Conservation (phyloP, 2,329 filamentous ascomycete species). For the Alternaria conjuncta region DNA sequence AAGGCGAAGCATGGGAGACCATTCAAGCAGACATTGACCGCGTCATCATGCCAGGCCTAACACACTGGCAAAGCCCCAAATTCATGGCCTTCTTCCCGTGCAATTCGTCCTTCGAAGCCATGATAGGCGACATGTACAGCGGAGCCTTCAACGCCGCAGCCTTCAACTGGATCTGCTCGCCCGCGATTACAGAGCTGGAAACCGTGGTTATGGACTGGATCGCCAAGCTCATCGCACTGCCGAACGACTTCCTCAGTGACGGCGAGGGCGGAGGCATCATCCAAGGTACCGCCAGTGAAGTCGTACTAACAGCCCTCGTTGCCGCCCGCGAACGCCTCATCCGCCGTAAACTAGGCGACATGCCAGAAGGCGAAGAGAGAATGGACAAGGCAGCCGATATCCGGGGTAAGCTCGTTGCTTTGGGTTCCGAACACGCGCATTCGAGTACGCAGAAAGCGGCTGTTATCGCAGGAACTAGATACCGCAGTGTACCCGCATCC, state of each 20-base stretch:
- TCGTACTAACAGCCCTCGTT: constrained; percentile 83
- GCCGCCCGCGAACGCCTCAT: constrained; percentile 73
- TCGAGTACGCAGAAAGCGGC: constrained; percentile 87
- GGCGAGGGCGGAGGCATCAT: constrained; percentile 89
- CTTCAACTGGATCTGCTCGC: constrained; percentile 97
- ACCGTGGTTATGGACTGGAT: constrained; percentile 94
- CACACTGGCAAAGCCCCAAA: constrained; percentile 90
- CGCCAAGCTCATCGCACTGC: constrained; percentile 75
- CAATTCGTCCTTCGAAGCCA: constrained; percentile 78
- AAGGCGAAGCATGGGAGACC: constrained; percentile 74
- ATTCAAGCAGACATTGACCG: constrained; percentile 85
- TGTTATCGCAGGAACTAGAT: constrained; percentile 83
- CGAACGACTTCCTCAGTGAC: constrained; percentile 74
- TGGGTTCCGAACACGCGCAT: constrained; percentile 81
- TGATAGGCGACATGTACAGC: constrained; percentile 91
- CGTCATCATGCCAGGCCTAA: constrained; percentile 90
- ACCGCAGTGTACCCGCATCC: constrained; percentile 69
- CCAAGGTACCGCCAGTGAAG: constrained; percentile 88
- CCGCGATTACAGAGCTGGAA: constrained; percentile 90
- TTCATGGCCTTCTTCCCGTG: constrained; percentile 97
- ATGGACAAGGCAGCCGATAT: constrained; percentile 69
- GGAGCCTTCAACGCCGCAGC: constrained; percentile 87
- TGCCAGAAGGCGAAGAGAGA: constrained; percentile 44
- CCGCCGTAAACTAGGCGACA: constrained; percentile 56
- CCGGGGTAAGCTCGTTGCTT: constrained; percentile 75